These are phyloP conservation scores for Mycosphaerella sp. DNA, from an alignment of 2,329 filamentous ascomycete genomes.

Conservation along the genomic window DNA sequence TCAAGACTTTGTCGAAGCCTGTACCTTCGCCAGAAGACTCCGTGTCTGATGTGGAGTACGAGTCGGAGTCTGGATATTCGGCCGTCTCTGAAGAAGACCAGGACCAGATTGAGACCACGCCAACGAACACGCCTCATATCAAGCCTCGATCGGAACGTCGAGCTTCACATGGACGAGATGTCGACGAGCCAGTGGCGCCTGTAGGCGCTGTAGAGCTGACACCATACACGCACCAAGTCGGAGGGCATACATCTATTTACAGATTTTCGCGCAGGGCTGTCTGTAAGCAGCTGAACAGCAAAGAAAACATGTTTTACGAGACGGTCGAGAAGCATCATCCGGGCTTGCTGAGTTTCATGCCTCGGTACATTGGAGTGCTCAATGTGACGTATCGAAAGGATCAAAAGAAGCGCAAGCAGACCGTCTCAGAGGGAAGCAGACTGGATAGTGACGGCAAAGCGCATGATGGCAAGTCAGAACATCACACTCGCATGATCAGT, in stretches of 20 bases:
- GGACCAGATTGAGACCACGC: slow-evolving; percentile 14
- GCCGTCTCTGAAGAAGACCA: slow-evolving; percentile 48
- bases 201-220: slow-evolving; percentile 91
- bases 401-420: slow-evolving; percentile 44
- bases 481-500: slow-evolving; percentile 50
- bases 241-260: slow-evolving; percentile 93
- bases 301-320: slow-evolving; percentile 98
- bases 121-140: slow-evolving; percentile 31
- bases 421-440: slow-evolving; percentile 32
- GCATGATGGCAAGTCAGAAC: slow-evolving; percentile 16
- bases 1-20: slow-evolving; percentile 18
- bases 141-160: slow-evolving; percentile 23
- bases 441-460: slow-evolving; percentile 11
- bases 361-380: slow-evolving; percentile 92
- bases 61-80: slow-evolving; percentile 39
- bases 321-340: slow-evolving; percentile 87
- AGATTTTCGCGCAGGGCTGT: slow-evolving; percentile 91
- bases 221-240: slow-evolving; percentile 95
- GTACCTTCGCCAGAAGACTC: slow-evolving; percentile 14
- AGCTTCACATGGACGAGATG: slow-evolving; percentile 6
- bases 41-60: slow-evolving; percentile 36
- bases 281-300: slow-evolving; percentile 96
- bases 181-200: slow-evolving; percentile 47
- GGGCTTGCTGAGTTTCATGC: slow-evolving; percentile 82
- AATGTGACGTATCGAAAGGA: slow-evolving; percentile 95